phyloP scores from a whole-genome alignment of 805 yeast species.

The Candida ortonii region DNA sequence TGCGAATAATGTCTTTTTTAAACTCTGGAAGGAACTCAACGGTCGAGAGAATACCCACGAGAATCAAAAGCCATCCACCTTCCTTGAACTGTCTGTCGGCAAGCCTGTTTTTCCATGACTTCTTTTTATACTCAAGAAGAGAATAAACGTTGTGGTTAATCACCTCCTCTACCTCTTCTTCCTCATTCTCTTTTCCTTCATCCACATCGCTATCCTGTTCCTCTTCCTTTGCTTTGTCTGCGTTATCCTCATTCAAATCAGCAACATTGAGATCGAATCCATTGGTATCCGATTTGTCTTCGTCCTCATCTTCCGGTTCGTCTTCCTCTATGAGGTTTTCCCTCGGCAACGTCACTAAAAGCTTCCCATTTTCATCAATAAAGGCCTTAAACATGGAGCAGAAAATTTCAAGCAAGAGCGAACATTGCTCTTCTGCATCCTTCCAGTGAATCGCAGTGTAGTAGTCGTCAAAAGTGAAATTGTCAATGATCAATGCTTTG shows the following conservation, averaged over 20 bases:
- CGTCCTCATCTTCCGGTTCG: slow-evolving; percentile 24
- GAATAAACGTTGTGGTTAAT: slow-evolving; percentile 43
- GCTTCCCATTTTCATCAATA: slow-evolving; percentile 39
- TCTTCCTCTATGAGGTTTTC: slow-evolving; percentile 24
- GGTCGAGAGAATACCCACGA: slow-evolving; percentile 67
- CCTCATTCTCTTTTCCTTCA: slow-evolving; percentile 23
- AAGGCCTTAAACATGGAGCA: slow-evolving; percentile 60
- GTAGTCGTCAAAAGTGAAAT: slow-evolving; percentile 78
- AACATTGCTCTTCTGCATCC: slow-evolving; percentile 44
- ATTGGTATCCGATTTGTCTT: slow-evolving; percentile 18
- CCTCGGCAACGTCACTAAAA: slow-evolving; percentile 28
- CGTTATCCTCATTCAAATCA: slow-evolving; percentile 2
- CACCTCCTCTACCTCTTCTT: slow-evolving; percentile 30
- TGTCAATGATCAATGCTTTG: slow-evolving; percentile 60
- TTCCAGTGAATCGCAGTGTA: slow-evolving; percentile 54
- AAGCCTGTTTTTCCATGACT: slow-evolving; percentile 76
- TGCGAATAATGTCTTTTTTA: slow-evolving; percentile 44
- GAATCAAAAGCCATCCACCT: slow-evolving; percentile 80
- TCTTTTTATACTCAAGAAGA: slow-evolving; percentile 54
- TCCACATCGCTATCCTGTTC: slow-evolving; percentile 22
- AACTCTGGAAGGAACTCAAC: slow-evolving; percentile 58
- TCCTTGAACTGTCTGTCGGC: slow-evolving; percentile 72
- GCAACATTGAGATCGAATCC: neutral
- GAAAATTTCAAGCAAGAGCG: slow-evolving; percentile 62
- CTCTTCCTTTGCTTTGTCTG: slow-evolving; percentile 17